A percentile compares a stretch with the other conserved stretches of the same genome.
Evolutionary conservation across 768 basidiomycete genomes (phyloP).

Genomic region (Lyophyllum shimeji): DNA sequence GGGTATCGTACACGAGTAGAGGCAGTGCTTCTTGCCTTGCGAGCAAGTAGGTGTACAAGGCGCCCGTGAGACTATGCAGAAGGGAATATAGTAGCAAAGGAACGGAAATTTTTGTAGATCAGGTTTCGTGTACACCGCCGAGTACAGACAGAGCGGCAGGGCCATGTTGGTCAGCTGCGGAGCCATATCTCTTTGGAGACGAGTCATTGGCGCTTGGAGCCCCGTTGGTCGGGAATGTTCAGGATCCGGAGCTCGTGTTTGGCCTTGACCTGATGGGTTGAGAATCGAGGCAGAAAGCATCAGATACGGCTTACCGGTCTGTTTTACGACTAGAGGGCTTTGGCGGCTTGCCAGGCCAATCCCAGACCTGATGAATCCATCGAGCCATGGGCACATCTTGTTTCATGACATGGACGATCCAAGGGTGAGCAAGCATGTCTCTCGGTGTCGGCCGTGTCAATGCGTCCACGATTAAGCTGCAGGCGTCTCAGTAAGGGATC

Average conservation of each 20-base stretch:
- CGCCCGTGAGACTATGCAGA: background rate
- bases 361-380: conserved; percentile 87
- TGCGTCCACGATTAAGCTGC: conserved; percentile 54
- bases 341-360: conserved; percentile 49
- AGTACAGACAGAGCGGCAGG: background rate
- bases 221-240: conserved; percentile 17
- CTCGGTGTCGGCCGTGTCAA: conserved; percentile 74
- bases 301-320: conserved; percentile 40
- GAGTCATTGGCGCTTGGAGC: conserved; percentile 14
- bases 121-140: background rate
- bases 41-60: conserved; percentile 1
- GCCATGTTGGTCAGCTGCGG: background rate
- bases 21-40: conserved; percentile 4
- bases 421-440: conserved; percentile 81
- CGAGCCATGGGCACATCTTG: conserved; percentile 86
- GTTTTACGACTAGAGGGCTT: conserved; percentile 36
- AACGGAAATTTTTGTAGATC: conserved; percentile 5
- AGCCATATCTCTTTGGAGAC: conserved; percentile 8
- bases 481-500: conserved; percentile 2
- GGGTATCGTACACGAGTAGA: conserved; percentile 14
- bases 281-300: background rate
- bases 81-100: background rate
- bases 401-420: conserved; percentile 76
- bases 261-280: conserved; percentile 21
- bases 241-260: conserved; percentile 23